A percentile compares a stretch with the other conserved stretches of the same genome.
phyloP scores from a whole-genome alignment of 148 eudicot species.

The Salicornia ramosissima region DNA sequence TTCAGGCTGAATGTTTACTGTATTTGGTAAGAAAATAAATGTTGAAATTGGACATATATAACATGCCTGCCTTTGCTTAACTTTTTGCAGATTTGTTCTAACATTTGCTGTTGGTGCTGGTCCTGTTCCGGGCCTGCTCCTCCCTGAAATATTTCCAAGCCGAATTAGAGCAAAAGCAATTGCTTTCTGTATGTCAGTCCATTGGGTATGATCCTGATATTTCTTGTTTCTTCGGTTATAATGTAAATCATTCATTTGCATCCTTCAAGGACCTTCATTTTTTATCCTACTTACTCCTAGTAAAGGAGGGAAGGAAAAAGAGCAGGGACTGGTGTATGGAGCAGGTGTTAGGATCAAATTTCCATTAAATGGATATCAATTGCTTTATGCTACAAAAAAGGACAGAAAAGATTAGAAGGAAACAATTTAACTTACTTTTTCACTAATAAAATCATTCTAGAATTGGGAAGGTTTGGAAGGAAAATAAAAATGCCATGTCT shows the following conservation, averaged over 20 bases:
- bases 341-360: neutral
- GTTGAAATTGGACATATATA: neutral
- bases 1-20: neutral
- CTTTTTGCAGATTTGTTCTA: constrained; percentile 68
- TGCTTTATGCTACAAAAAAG: neutral
- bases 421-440: neutral
- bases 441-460: neutral
- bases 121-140: constrained; percentile 88
- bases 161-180: constrained; percentile 94
- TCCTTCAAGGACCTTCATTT: too few species aligned
- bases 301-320: neutral
- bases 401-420: neutral
- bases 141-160: constrained; percentile 83
- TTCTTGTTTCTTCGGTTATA: neutral
- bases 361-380: neutral
- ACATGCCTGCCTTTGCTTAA: constrained; percentile 1
- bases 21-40: neutral
- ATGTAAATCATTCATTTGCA: constrained; percentile 4
- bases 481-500: too few species aligned
- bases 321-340: neutral
- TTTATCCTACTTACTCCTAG: neutral
- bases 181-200: constrained; percentile 95
- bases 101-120: constrained; percentile 94
- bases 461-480: neutral
- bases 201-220: constrained; percentile 60